A percentile compares a stretch with the other conserved stretches of the same genome.
Evolutionary conservation across 306 rosid genomes (phyloP).

Genomic region (Quercus gilva): DNA sequence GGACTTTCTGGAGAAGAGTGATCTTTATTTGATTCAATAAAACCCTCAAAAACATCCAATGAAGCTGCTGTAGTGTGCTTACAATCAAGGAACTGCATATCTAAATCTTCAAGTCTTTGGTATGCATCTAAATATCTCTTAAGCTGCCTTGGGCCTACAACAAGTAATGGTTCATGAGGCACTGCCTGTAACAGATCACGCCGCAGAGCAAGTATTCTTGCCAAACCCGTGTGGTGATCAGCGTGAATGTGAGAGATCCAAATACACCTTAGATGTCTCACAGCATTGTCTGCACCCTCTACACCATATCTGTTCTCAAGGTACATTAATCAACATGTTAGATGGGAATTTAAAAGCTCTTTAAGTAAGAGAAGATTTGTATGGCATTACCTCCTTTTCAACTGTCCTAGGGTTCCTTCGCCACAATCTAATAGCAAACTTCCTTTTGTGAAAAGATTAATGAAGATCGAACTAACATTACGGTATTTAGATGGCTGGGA

Average conservation of each 20-base stretch:
- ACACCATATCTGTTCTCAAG: conserved; percentile 73
- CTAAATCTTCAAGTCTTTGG: conserved; percentile 85
- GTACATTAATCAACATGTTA: conserved; percentile 21
- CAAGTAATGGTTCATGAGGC: conserved; percentile 81
- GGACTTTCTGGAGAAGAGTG: conserved; percentile 29
- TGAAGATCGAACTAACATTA: conserved; percentile 80
- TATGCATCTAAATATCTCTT: conserved; percentile 78
- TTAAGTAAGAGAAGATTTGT: not conserved
- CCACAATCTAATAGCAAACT: conserved; percentile 90
- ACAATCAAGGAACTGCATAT: conserved; percentile 88
- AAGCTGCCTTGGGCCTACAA: conserved; percentile 83
- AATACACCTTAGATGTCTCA: conserved; percentile 65
- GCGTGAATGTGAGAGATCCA: conserved; percentile 99
- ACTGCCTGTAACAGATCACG: conserved; percentile 57
- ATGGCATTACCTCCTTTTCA: conserved; percentile 71
- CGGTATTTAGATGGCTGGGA: conserved; percentile 97
- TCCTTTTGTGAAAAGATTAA: conserved; percentile 82
- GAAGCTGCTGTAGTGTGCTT: conserved; percentile 57
- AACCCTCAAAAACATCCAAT: conserved; percentile 39
- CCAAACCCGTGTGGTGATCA: conserved; percentile 92
- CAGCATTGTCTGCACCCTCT: conserved; percentile 70
- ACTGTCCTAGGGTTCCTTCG: conserved; percentile 94
- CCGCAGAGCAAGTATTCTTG: conserved; percentile 82
- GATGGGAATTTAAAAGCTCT: conserved; percentile 20
- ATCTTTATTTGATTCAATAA: not conserved